Evolutionary conservation across 768 basidiomycete species (phyloP).

Genomic region (Podaxis carcinomalis): DNA sequence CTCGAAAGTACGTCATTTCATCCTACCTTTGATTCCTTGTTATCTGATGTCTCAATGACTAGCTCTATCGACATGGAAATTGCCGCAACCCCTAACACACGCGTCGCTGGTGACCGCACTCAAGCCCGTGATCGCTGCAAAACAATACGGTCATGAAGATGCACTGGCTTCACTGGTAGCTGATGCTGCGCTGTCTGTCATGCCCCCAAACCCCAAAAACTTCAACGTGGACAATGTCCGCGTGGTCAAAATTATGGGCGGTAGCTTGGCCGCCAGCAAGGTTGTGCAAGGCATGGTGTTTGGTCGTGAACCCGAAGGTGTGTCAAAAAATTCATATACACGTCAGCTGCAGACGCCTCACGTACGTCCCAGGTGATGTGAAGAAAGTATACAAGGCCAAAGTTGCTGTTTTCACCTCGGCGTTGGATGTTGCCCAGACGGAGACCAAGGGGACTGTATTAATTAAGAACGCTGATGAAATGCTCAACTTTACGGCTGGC

Average conservation of each 20-base stretch:
- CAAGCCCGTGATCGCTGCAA: constrained; percentile 90
- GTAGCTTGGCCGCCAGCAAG: constrained; percentile 75
- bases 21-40: constrained; percentile 1
- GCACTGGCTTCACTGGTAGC: constrained; percentile 78
- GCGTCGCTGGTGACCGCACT: constrained; percentile 69
- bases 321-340: constrained; percentile 12
- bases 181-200: constrained; percentile 88
- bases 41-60: constrained; percentile 14
- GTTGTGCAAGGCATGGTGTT: constrained; percentile 99
- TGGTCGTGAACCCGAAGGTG: constrained; percentile 91
- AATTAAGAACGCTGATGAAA: constrained; percentile 91
- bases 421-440: constrained; percentile 91
- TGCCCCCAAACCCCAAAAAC: constrained; percentile 83
- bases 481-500: constrained; percentile 94
- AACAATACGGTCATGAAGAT: constrained; percentile 95
- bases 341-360: not conserved
- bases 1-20: constrained; percentile 71
- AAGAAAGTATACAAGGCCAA: constrained; percentile 85
- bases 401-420: constrained; percentile 93
- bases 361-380: constrained; percentile 52
- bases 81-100: constrained; percentile 71
- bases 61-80: constrained; percentile 69
- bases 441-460: constrained; percentile 99
- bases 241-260: constrained; percentile 98
- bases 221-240: constrained; percentile 99